Conservation (phyloP, 306 rosid genomes). For the Inga oerstediana region DNA sequence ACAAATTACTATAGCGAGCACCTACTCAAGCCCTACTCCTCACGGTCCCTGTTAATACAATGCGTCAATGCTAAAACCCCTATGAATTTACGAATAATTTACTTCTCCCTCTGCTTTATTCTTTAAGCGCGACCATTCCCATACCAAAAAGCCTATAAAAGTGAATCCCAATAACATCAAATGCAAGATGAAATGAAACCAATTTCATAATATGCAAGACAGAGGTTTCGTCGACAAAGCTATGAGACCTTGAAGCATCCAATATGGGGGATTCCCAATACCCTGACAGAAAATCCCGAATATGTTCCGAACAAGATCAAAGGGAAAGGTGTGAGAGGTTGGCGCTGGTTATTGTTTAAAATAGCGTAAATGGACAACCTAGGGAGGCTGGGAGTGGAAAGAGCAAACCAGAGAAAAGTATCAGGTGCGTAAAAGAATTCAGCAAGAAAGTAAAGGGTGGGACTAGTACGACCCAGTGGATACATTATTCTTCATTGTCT, state of each 20-base stretch:
- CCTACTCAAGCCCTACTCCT: background rate
- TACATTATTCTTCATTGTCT: conserved; percentile 26
- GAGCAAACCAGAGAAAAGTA: conserved; percentile 45
- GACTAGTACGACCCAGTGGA: background rate
- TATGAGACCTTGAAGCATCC: background rate
- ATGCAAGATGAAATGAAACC: background rate
- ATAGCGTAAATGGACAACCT: background rate
- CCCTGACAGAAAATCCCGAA: conserved; percentile 7
- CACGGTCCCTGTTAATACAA: background rate
- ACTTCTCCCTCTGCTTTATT: background rate
- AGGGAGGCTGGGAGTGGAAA: conserved; percentile 27
- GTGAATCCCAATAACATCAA: background rate
- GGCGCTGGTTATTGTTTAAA: background rate
- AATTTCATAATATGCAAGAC: background rate
- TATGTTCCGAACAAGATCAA: background rate
- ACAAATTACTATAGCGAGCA: background rate
- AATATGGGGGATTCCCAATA: background rate
- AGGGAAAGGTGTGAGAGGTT: background rate
- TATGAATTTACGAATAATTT: background rate
- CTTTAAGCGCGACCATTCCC: background rate
- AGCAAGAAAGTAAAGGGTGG: conserved; percentile 4
- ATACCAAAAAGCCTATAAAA: background rate
- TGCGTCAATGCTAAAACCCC: background rate
- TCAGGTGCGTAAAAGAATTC: conserved; percentile 4
- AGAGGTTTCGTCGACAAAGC: background rate